These are phyloP conservation scores for Candida glaebosa DNA, from an alignment of 805 yeast genomes.

Conservation along the genomic window DNA sequence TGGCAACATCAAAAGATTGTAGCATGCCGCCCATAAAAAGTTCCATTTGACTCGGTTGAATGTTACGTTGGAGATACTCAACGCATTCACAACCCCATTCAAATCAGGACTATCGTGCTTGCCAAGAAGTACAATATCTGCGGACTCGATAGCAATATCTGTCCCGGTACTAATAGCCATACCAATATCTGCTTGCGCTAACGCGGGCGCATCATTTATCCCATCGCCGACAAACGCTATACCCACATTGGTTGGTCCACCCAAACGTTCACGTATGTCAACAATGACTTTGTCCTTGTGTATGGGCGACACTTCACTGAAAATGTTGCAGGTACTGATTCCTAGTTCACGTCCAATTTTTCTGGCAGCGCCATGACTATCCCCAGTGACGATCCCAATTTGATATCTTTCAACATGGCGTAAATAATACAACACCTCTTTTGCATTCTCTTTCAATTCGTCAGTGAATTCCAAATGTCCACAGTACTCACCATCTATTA, in stretches of 20 bases:
- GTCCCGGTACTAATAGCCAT: constrained; percentile 91
- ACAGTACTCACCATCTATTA: constrained; percentile 51
- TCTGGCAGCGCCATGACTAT: constrained; percentile 58
- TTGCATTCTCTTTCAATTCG: constrained; percentile 62
- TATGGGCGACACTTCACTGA: constrained; percentile 72
- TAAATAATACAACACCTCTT: constrained; percentile 55
- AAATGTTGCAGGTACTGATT: constrained; percentile 59
- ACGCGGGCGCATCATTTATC: constrained; percentile 95
- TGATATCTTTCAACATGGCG: constrained; percentile 45
- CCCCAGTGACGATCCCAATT: constrained; percentile 92
- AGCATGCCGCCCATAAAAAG: constrained; percentile 82
- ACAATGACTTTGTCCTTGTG: constrained; percentile 69
- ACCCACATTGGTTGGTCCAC: constrained; percentile 26
- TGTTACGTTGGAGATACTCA: constrained; percentile 68
- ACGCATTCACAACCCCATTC: constrained; percentile 53
- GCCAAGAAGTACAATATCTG: constrained; percentile 78
- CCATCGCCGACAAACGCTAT: constrained; percentile 97
- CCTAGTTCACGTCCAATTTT: constrained; percentile 66
- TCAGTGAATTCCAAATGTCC: constrained; percentile 74
- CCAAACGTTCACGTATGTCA: constrained; percentile 47
- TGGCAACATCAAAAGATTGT: constrained; percentile 83
- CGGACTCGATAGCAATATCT: constrained; percentile 96
- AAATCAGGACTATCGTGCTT: constrained; percentile 30
- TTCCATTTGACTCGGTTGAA: constrained; percentile 74
- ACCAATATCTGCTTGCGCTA: constrained; percentile 84